Conservation (phyloP, 2,329 filamentous ascomycete species). For the Penicillium hesseltinei region DNA sequence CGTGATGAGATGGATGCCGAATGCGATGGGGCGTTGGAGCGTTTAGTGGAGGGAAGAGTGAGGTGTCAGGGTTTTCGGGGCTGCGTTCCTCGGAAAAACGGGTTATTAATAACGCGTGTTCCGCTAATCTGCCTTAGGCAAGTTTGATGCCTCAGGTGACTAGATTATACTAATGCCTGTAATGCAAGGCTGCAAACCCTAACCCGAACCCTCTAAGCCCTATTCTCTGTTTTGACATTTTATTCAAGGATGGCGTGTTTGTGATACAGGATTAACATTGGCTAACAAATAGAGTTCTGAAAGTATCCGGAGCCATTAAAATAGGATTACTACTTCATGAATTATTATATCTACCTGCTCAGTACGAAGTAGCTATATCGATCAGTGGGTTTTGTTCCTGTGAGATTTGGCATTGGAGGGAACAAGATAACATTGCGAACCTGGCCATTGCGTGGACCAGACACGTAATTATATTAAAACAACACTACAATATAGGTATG, state of each 20-base stretch:
- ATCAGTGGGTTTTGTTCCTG: neutral
- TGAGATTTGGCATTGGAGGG: neutral
- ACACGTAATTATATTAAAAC: constrained; percentile 13
- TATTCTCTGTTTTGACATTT: too few species aligned
- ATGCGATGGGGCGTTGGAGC: neutral
- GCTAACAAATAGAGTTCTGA: too few species aligned
- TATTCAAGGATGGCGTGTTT: too few species aligned
- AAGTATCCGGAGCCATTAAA: neutral
- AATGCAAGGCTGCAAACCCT: neutral
- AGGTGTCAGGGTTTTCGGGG: constrained; percentile 10
- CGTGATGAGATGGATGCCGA: neutral
- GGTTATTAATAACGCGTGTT: neutral
- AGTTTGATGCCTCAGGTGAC: neutral
- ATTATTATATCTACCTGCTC: neutral
- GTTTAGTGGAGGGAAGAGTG: neutral
- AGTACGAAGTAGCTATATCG: neutral
- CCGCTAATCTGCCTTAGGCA: neutral
- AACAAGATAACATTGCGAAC: neutral
- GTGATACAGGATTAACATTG: too few species aligned
- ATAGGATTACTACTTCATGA: neutral
- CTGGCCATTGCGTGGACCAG: neutral
- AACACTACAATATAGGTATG: constrained; percentile 6
- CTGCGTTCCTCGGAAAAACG: neutral
- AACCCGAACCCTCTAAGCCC: neutral
- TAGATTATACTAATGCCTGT: neutral